phyloP scores from a whole-genome alignment of 2,329 filamentous ascomycete genomes.

The Arachnomyces sp. region DNA sequence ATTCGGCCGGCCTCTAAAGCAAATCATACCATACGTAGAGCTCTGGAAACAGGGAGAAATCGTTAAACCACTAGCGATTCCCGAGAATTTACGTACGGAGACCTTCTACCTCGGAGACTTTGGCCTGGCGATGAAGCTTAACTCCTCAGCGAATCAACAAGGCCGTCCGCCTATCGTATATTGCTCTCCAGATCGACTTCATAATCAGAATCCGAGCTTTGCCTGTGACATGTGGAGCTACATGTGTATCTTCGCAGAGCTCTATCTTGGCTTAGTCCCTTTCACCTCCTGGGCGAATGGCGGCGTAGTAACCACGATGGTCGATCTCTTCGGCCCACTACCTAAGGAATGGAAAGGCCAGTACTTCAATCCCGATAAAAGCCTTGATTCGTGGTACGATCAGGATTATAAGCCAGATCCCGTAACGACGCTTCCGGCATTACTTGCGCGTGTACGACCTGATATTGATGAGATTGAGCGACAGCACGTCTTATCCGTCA shows the following conservation, averaged over 20 bases:
- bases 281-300: background rate
- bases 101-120: constrained; percentile 3
- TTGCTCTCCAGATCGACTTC: constrained; percentile 6
- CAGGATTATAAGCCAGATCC: background rate
- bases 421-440: background rate
- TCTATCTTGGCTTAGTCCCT: constrained; percentile 1
- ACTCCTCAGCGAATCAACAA: background rate
- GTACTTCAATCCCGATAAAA: background rate
- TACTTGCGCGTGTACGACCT: constrained; percentile 2
- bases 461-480: constrained; percentile 17
- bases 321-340: background rate
- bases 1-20: constrained; percentile 3
- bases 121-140: constrained; percentile 2
- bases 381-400: constrained; percentile 3
- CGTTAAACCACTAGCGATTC: background rate
- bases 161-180: background rate
- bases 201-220: constrained; percentile 1
- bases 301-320: constrained; percentile 2
- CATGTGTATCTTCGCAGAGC: constrained; percentile 3
- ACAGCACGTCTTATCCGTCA: constrained; percentile 7
- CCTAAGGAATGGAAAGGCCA: constrained; percentile 4
- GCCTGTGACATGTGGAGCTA: constrained; percentile 7
- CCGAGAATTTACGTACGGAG: background rate
- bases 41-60: constrained; percentile 4
- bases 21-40: background rate